phyloP scores from a whole-genome alignment of 2,329 filamentous ascomycete species.

The Helotiales sp. region DNA sequence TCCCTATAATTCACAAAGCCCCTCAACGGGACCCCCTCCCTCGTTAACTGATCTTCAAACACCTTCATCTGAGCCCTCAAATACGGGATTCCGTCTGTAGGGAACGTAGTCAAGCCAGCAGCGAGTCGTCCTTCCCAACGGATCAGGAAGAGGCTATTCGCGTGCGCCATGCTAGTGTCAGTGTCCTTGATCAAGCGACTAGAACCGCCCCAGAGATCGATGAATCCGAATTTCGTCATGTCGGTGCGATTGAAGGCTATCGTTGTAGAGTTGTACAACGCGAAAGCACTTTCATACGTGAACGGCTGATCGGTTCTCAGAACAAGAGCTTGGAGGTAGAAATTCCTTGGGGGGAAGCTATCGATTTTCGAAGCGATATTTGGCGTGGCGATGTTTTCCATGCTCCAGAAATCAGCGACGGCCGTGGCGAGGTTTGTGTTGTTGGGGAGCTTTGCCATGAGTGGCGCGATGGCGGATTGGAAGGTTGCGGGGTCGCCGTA shows the following conservation, averaged over 20 bases:
- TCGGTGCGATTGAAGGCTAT: conserved; percentile 14
- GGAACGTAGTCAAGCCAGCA: conserved; percentile 11
- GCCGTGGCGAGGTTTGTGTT: conserved; percentile 3
- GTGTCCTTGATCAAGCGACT: neutral
- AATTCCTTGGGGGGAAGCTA: conserved; percentile 13
- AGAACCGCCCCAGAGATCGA: conserved; percentile 16
- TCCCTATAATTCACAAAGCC: conserved; percentile 18
- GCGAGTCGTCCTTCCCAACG: conserved; percentile 14
- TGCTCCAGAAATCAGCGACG: conserved; percentile 15
- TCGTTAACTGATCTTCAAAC: conserved; percentile 10
- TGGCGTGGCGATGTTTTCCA: conserved; percentile 17
- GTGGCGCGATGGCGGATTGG: conserved; percentile 3
- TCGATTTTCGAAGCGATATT: conserved; percentile 2
- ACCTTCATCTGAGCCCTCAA: neutral
- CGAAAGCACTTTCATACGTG: conserved; percentile 15
- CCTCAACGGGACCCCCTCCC: conserved; percentile 3
- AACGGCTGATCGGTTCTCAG: conserved; percentile 3
- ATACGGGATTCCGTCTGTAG: conserved; percentile 10
- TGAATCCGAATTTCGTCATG: conserved; percentile 20
- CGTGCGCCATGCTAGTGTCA: conserved; percentile 1
- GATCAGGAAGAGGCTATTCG: conserved; percentile 14
- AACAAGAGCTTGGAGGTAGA: conserved; percentile 16
- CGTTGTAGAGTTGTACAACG: conserved; percentile 11
- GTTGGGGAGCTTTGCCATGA: conserved; percentile 1
- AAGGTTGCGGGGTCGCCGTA: conserved; percentile 13